Evolutionary conservation across 202 grass and related monocot genomes (phyloP).

Genomic region (Bolboschoenoplectus hybrid): DNA sequence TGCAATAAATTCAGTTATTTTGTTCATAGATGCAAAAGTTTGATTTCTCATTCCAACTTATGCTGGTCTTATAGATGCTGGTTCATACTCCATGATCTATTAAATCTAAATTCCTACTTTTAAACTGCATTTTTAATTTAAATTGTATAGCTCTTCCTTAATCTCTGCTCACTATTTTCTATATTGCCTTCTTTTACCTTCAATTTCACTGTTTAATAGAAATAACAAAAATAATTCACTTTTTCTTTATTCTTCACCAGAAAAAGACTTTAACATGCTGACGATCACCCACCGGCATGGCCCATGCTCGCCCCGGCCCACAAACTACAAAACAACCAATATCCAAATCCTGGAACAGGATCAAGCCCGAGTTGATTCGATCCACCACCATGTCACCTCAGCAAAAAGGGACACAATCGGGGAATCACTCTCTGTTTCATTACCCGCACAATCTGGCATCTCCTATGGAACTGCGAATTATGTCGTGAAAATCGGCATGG

Average conservation of each 20-base stretch:
- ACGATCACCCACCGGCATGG: conserved; percentile 58
- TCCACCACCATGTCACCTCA: conserved; percentile 44
- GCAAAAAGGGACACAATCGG: neutral
- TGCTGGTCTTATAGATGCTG: neutral
- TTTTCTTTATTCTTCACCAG: neutral
- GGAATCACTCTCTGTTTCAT: conserved; percentile 43
- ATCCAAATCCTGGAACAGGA: conserved; percentile 55
- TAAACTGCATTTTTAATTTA: conserved; percentile 1
- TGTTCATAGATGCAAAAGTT: neutral
- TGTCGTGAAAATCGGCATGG: conserved; percentile 64
- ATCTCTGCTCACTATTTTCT: neutral
- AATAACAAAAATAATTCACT: neutral
- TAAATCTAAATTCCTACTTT: neutral
- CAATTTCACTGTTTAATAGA: neutral
- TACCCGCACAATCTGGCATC: conserved; percentile 53
- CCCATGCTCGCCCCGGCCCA: conserved; percentile 58
- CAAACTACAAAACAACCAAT: conserved; percentile 31
- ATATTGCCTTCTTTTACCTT: neutral
- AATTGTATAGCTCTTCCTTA: neutral
- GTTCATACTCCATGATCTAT: neutral
- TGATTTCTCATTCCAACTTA: neutral
- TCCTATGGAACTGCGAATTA: conserved; percentile 66
- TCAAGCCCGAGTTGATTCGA: conserved; percentile 56
- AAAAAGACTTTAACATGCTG: conserved; percentile 45
- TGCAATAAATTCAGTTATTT: neutral